Evolutionary conservation across 495 filamentous ascomycete species (phyloP).

Genomic region (Jackrogersella multiformis): DNA sequence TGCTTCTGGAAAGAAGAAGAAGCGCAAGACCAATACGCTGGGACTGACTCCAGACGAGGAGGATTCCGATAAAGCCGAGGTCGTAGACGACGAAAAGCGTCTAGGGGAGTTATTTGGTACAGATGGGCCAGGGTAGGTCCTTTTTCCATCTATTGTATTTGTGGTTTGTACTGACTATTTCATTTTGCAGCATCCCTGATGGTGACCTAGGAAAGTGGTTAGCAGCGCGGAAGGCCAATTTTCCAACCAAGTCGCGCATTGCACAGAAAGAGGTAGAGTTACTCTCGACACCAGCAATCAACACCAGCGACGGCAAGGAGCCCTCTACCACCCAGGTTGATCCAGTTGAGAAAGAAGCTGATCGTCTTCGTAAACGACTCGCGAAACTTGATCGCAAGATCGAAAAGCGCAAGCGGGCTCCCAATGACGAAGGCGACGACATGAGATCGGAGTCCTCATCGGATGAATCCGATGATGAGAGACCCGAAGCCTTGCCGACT

Average conservation of each 20-base stretch:
- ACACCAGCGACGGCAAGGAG: slow-evolving; percentile 42
- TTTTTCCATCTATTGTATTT: slow-evolving; percentile 3
- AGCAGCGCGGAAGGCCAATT: slow-evolving; percentile 78
- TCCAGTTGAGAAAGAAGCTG: slow-evolving; percentile 56
- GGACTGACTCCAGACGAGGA: slow-evolving; percentile 81
- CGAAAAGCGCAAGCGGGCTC: slow-evolving; percentile 64
- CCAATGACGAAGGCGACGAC: slow-evolving; percentile 65
- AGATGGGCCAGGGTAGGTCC: slow-evolving; percentile 57
- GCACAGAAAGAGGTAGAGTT: slow-evolving; percentile 54
- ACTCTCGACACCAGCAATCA: slow-evolving; percentile 22
- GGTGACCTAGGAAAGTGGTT: slow-evolving; percentile 74
- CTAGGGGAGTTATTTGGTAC: slow-evolving; percentile 67
- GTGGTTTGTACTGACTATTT: slow-evolving; percentile 21
- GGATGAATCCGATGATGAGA: slow-evolving; percentile 56
- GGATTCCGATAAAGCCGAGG: slow-evolving; percentile 70
- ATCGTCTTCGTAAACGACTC: slow-evolving; percentile 60
- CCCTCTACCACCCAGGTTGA: slow-evolving; percentile 43
- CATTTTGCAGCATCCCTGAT: slow-evolving; percentile 67
- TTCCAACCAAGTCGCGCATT: slow-evolving; percentile 74
- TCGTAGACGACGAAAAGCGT: slow-evolving; percentile 76
- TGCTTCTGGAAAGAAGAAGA: slow-evolving; percentile 75
- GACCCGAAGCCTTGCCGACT: slow-evolving; percentile 58
- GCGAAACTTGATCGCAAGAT: slow-evolving; percentile 63
- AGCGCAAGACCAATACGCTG: slow-evolving; percentile 79
- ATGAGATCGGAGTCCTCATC: slow-evolving; percentile 56